phyloP scores from a whole-genome alignment of 2,329 filamentous ascomycete species.

The Lasiodiplodia theobromae region DNA sequence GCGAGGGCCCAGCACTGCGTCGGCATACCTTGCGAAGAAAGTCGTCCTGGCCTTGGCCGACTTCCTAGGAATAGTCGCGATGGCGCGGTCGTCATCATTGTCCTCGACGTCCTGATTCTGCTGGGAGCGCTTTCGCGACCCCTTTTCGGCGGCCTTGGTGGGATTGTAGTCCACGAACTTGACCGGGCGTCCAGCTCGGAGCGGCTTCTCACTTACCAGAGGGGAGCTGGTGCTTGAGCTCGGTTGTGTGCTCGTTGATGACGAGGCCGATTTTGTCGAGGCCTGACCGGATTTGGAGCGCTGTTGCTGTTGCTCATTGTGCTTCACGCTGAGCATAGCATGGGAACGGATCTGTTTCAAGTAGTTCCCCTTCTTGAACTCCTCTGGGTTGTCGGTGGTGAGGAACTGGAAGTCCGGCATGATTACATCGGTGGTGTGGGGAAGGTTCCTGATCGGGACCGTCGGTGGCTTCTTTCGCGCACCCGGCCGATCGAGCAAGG shows the following conservation, averaged over 20 bases:
- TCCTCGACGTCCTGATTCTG: conserved; percentile 4
- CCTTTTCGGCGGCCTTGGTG: conserved; percentile 14
- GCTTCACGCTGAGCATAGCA: conserved; percentile 30
- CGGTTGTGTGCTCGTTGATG: neutral
- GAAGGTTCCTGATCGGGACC: conserved; percentile 20
- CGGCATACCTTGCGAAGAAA: conserved; percentile 23
- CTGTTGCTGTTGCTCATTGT: conserved; percentile 25
- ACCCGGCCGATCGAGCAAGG: conserved; percentile 3
- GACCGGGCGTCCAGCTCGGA: neutral
- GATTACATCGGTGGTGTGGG: conserved; percentile 21
- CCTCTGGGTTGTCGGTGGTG: conserved; percentile 28
- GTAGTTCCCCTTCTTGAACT: conserved; percentile 30
- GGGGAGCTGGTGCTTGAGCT: conserved; percentile 4
- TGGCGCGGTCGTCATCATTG: conserved; percentile 1
- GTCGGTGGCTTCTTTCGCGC: conserved; percentile 10
- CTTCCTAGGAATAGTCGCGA: conserved; percentile 11
- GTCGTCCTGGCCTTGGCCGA: conserved; percentile 13
- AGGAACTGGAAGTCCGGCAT: conserved; percentile 31
- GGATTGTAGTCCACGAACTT: conserved; percentile 29
- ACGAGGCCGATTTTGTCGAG: neutral
- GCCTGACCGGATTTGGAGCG: conserved; percentile 16
- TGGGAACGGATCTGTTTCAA: conserved; percentile 29
- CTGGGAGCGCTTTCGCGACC: conserved; percentile 16
- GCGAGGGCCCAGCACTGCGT: conserved; percentile 17
- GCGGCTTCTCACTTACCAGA: neutral